Evolutionary conservation across 2,329 filamentous ascomycete species (phyloP).

Genomic region (Aspergillus flavus): DNA sequence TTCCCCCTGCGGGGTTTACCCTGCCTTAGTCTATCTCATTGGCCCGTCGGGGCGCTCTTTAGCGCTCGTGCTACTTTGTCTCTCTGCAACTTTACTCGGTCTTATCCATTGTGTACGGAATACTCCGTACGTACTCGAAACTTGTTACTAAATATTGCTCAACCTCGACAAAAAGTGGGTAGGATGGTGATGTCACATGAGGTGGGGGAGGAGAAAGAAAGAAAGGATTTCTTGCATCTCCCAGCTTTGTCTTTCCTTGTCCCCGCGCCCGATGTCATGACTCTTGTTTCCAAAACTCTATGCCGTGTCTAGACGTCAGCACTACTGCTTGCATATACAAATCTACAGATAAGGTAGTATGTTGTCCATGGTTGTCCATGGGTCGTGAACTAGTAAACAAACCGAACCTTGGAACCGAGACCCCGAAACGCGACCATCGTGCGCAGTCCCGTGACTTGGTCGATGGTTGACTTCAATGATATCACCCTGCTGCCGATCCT

Average conservation of each 20-base stretch:
- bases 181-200: constrained; percentile 18
- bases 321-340: background rate
- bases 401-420: constrained; percentile 11
- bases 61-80: constrained; percentile 18
- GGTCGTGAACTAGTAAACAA: constrained; percentile 16
- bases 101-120: background rate
- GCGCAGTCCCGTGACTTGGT: constrained; percentile 28
- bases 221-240: background rate
- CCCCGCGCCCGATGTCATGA: background rate
- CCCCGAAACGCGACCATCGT: constrained; percentile 24
- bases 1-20: constrained; percentile 20
- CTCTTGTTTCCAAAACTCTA: background rate
- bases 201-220: background rate
- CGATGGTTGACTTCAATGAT: constrained; percentile 12
- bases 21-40: constrained; percentile 15
- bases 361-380: constrained; percentile 1
- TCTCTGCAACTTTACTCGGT: constrained; percentile 23
- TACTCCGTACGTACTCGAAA: background rate
- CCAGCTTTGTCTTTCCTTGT: background rate
- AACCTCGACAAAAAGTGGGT: constrained; percentile 6
- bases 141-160: constrained; percentile 5
- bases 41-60: constrained; percentile 11
- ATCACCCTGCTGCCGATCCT: constrained; percentile 16
- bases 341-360: background rate
- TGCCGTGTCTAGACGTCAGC: background rate